phyloP scores from a whole-genome alignment of 148 eudicot genomes.

The Dysphania ambrosioides region DNA sequence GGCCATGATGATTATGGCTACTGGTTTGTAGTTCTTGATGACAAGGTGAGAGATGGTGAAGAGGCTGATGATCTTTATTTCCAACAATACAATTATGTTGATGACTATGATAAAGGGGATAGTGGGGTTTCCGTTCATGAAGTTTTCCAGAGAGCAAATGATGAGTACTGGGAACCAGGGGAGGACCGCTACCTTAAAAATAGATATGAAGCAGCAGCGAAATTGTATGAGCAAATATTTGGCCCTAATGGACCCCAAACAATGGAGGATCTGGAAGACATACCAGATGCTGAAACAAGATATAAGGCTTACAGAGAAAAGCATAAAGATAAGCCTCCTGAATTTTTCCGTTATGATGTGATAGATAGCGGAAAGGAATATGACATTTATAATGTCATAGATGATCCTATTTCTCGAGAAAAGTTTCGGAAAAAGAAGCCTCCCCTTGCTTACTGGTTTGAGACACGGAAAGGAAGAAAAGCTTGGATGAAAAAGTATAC shows the following conservation, averaged over 20 bases:
- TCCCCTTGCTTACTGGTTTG: constrained; percentile 91
- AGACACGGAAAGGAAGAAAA: constrained; percentile 87
- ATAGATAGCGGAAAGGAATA: constrained; percentile 69
- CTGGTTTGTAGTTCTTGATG: constrained; percentile 91
- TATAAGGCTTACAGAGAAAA: constrained; percentile 81
- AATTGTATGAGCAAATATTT: constrained; percentile 82
- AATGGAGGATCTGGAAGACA: constrained; percentile 77
- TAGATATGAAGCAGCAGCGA: constrained; percentile 68
- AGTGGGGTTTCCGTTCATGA: constrained; percentile 64
- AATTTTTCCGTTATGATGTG: constrained; percentile 71
- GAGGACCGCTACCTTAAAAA: constrained; percentile 68
- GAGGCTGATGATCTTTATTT: constrained; percentile 77
- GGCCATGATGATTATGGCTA: constrained; percentile 98
- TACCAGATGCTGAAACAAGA: constrained; percentile 86
- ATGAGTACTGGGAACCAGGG: constrained; percentile 99
- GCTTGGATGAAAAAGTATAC: constrained; percentile 88
- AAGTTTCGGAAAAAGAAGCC: constrained; percentile 75
- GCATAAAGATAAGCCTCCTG: constrained; percentile 92
- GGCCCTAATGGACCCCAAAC: constrained; percentile 98
- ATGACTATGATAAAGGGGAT: constrained; percentile 94
- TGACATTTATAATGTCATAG: constrained; percentile 58
- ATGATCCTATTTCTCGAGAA: constrained; percentile 72
- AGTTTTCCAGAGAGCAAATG: constrained; percentile 73
- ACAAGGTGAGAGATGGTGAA: constrained; percentile 84
- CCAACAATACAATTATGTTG: constrained; percentile 87